Conservation (phyloP, 2,329 filamentous ascomycete genomes). For the Fusarium keratoplasticum region DNA sequence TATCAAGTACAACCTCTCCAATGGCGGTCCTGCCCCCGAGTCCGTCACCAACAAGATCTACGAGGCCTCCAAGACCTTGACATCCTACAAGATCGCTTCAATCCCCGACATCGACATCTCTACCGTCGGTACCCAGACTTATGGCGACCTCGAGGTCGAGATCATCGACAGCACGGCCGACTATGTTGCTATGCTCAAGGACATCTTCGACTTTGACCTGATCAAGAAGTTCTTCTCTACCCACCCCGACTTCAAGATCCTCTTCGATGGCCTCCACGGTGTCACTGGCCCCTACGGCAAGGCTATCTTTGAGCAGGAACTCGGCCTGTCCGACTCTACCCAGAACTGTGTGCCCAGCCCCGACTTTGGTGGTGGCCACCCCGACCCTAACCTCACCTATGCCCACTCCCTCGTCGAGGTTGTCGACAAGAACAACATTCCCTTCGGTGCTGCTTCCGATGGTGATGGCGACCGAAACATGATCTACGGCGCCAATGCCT, state of each 20-base stretch:
- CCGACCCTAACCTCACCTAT: slow-evolving; percentile 97
- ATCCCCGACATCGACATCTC: slow-evolving; percentile 88
- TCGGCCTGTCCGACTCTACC: slow-evolving; percentile 80
- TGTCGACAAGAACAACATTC: slow-evolving; percentile 90
- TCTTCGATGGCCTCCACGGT: slow-evolving; percentile 94
- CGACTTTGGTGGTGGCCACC: slow-evolving; percentile 97
- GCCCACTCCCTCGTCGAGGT: slow-evolving; percentile 93
- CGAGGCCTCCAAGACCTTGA: slow-evolving; percentile 88
- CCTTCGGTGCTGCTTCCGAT: slow-evolving; percentile 96
- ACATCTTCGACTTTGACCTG: slow-evolving; percentile 96
- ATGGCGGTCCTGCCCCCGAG: slow-evolving; percentile 95
- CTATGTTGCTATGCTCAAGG: slow-evolving; percentile 95
- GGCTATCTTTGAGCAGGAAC: slow-evolving; percentile 94
- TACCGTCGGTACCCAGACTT: slow-evolving; percentile 84
- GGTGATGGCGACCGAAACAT: slow-evolving; percentile 99
- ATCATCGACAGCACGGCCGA: slow-evolving; percentile 93
- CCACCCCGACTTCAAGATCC: slow-evolving; percentile 93
- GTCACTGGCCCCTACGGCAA: slow-evolving; percentile 96
- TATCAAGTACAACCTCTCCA: slow-evolving; percentile 99
- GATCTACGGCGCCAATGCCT: slow-evolving; percentile 98
- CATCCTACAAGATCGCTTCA: slow-evolving; percentile 90
- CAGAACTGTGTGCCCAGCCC: slow-evolving; percentile 94
- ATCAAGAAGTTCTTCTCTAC: slow-evolving; percentile 93
- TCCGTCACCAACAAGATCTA: slow-evolving; percentile 98
- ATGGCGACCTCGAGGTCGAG: slow-evolving; percentile 91